Conservation (phyloP, 2,329 filamentous ascomycete genomes). For the Exutisphaerella laricina region DNA sequence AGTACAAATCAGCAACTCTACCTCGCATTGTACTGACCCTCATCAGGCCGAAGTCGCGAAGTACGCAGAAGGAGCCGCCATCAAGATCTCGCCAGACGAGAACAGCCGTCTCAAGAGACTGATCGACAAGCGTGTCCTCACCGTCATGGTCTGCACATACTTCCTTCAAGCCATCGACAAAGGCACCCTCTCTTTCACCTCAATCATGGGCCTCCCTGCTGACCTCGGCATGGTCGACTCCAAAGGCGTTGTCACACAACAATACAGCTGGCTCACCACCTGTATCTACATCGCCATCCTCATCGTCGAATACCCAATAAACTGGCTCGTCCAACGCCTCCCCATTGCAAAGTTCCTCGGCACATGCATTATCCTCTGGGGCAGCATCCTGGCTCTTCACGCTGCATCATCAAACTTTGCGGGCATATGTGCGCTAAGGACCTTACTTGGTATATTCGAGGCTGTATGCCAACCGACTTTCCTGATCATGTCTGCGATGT, state of each 20-base stretch:
- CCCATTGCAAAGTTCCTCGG: constrained; percentile 58
- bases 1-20: not conserved
- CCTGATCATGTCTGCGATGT: constrained; percentile 61
- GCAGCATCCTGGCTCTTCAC: constrained; percentile 54
- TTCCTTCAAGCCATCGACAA: constrained; percentile 67
- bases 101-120: constrained; percentile 56
- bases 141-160: constrained; percentile 68
- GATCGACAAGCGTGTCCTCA: constrained; percentile 63
- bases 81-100: constrained; percentile 56
- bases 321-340: constrained; percentile 55
- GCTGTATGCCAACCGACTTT: constrained; percentile 64
- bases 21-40: not conserved
- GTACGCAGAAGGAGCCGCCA: constrained; percentile 54
- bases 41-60: constrained; percentile 57
- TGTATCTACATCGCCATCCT: constrained; percentile 70
- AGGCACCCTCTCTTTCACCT: constrained; percentile 57
- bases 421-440: constrained; percentile 56
- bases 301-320: constrained; percentile 67
- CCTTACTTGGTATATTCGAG: constrained; percentile 65
- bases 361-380: constrained; percentile 61
- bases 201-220: constrained; percentile 56
- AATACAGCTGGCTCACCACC: constrained; percentile 68
- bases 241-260: constrained; percentile 10
- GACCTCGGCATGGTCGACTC: constrained; percentile 40
- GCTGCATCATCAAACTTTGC: constrained; percentile 57